Evolutionary conservation across 441 rosid genomes (phyloP).

Genomic region (Melastoma candidum): DNA sequence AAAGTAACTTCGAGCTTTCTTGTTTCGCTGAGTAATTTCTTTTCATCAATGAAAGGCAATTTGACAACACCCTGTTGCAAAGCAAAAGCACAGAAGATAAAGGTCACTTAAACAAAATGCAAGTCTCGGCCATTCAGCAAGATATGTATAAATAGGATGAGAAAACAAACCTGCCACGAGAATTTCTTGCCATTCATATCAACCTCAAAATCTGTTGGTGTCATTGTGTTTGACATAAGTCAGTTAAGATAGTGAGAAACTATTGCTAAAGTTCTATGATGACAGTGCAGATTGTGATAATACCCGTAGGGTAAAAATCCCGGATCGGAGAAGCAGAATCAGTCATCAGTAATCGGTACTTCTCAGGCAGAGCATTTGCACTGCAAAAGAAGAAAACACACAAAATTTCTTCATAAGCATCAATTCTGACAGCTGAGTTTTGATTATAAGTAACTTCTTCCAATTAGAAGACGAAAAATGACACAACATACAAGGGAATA

Average conservation of each 20-base stretch:
- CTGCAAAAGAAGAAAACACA: constrained; percentile 31
- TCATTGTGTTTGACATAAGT: constrained; percentile 6
- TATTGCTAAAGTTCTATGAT: neutral
- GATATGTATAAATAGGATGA: constrained; percentile 6
- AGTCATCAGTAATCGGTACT: constrained; percentile 68
- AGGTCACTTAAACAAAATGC: constrained; percentile 7
- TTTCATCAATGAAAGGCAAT: constrained; percentile 91
- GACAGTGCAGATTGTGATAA: constrained; percentile 6
- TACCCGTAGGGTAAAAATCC: constrained; percentile 83
- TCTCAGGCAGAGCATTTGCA: constrained; percentile 76
- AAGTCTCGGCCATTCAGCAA: neutral
- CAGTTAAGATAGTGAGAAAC: constrained; percentile 5
- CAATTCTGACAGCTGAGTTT: neutral
- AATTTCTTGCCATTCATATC: constrained; percentile 99
- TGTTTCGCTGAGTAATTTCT: constrained; percentile 63
- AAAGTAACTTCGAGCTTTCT: constrained; percentile 70
- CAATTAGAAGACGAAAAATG: neutral
- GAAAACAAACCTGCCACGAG: constrained; percentile 77
- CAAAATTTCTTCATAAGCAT: constrained; percentile 6
- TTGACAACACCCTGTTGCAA: constrained; percentile 77
- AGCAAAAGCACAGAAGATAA: constrained; percentile 15
- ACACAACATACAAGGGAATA: neutral
- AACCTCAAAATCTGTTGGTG: constrained; percentile 65
- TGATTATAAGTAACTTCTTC: neutral
- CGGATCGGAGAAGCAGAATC: constrained; percentile 73